A percentile compares a stretch with the other conserved stretches of the same genome.
Evolutionary conservation across 73 alveolate genomes (phyloP).

Genomic region (Tetrahymena elliotti): DNA sequence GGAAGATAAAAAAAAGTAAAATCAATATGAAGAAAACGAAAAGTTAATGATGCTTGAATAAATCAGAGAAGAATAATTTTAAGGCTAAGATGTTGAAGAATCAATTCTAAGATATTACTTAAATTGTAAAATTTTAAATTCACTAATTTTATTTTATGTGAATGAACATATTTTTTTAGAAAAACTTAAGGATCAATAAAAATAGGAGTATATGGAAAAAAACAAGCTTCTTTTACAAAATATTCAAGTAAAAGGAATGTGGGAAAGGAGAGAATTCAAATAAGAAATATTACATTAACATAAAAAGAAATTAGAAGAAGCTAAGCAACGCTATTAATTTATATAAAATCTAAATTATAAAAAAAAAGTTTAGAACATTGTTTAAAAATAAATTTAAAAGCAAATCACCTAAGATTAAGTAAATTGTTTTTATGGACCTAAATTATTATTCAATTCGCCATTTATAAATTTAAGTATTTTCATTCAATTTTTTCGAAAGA

Average conservation of each 20-base stretch:
- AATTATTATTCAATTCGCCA: too few relatives aligned
- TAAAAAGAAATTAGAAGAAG: neutral
- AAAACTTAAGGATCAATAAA: neutral
- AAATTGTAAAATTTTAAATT: neutral
- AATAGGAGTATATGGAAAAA: neutral
- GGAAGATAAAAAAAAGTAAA: neutral
- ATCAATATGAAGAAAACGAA: neutral
- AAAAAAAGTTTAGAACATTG: neutral
- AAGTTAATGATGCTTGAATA: neutral
- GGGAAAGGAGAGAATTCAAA: neutral
- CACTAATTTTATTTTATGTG: neutral
- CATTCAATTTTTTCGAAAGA: too few relatives aligned
- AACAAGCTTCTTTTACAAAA: neutral
- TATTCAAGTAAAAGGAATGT: neutral
- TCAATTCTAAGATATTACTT: neutral
- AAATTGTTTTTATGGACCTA: neutral
- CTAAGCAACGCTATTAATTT: neutral
- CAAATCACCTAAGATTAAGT: neutral
- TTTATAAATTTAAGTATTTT: too few relatives aligned
- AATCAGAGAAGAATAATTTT: neutral
- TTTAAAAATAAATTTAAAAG: neutral
- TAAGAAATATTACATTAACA: neutral
- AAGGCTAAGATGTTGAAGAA: neutral
- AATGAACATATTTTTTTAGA: neutral
- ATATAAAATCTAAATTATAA: neutral